Base-by-base conservation (phyloP, 2,329 filamentous ascomycete genomes). In the Pleoardoris graminearum region DNA sequence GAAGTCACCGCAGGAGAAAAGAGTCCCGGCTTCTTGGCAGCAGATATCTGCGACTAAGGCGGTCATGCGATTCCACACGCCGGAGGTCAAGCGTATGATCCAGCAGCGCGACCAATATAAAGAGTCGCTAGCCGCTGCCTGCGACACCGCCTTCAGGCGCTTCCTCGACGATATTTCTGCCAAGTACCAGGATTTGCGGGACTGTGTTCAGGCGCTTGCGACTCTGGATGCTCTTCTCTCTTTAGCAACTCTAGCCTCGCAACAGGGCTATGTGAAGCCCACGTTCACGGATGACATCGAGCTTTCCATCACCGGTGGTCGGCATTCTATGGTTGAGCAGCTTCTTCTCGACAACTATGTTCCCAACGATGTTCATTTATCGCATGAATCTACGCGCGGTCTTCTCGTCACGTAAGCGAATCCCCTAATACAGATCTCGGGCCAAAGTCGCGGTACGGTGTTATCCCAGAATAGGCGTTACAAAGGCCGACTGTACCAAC, bases 31-130 rank as follows among this genome's bases (percentile, higher is more conserved):
- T 3, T 95, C 90, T 0, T 99, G 94, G 94, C 81, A 84, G 58
- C 97, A 99, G 74, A 90, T 97, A 65, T 95, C 89, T 51, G 92
- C 93, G 44, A 99, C 94, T 6, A 97, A 97, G 73, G 91, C 90
- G 65, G 77, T 92, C 4, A 92, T 91, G 0, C 87, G 94, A 53
- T 99, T 97, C 73, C 94, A 99, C 75, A 94, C 94, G 0, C 94
- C 94, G 4, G 88, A 96, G 62, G 90, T 97, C 21, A 82, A 96
- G 43, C 85, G 85, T 55, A 81, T 96, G 62, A 83, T 96, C 16
- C 85, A 86, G 36, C 91, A 97, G 74, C 85, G 94, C 37, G 94
- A 97, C 71, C 93, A 97, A 66, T 89, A 97, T 75, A 96, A 93
- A 68, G 94, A 99, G 74, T 88, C 90, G 2, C 84, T 99, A 11